phyloP scores from a whole-genome alignment of 1,139 yeast species.

The Petasospora rhodanensis region DNA sequence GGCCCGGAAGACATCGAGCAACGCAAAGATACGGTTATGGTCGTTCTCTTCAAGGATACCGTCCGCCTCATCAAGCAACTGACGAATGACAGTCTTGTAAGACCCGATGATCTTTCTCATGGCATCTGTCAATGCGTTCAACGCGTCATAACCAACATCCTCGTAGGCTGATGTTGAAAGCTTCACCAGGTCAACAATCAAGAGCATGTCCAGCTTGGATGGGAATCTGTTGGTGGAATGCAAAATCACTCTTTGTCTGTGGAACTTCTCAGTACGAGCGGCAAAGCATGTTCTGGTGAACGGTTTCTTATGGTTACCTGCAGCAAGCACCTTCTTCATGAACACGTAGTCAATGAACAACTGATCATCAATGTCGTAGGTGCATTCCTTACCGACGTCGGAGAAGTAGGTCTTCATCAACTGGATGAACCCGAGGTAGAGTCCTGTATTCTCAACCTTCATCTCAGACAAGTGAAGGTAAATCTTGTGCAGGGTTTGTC shows the following conservation, averaged over 20 bases:
- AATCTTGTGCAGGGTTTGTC: slow-evolving; percentile 61
- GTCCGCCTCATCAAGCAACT: slow-evolving; percentile 38
- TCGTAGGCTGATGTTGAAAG: slow-evolving; percentile 70
- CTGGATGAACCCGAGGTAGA: slow-evolving; percentile 61
- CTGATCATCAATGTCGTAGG: slow-evolving; percentile 52
- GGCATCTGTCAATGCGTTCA: slow-evolving; percentile 61
- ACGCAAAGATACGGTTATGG: slow-evolving; percentile 60
- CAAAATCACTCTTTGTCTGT: slow-evolving; percentile 67
- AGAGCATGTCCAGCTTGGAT: slow-evolving; percentile 57
- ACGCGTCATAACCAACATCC: slow-evolving; percentile 68
- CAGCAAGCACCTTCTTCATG: slow-evolving; percentile 41
- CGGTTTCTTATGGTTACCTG: slow-evolving; percentile 58
- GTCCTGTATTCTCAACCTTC: slow-evolving; percentile 64
- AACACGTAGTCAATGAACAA: slow-evolving; percentile 41
- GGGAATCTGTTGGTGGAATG: slow-evolving; percentile 76
- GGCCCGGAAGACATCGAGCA: slow-evolving; percentile 51
- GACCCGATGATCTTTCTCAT: slow-evolving; percentile 74
- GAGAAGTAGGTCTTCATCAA: slow-evolving; percentile 77
- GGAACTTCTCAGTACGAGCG: slow-evolving; percentile 72
- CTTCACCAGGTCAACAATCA: slow-evolving; percentile 66
- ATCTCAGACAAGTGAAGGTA: slow-evolving; percentile 44
- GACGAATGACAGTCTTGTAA: slow-evolving; percentile 46
- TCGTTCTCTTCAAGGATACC: slow-evolving; percentile 52
- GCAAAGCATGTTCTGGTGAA: slow-evolving; percentile 77
- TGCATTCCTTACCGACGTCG: slow-evolving; percentile 74